Base-by-base conservation (phyloP, 345 rosid genomes). In the Hevea brasiliensis region DNA sequence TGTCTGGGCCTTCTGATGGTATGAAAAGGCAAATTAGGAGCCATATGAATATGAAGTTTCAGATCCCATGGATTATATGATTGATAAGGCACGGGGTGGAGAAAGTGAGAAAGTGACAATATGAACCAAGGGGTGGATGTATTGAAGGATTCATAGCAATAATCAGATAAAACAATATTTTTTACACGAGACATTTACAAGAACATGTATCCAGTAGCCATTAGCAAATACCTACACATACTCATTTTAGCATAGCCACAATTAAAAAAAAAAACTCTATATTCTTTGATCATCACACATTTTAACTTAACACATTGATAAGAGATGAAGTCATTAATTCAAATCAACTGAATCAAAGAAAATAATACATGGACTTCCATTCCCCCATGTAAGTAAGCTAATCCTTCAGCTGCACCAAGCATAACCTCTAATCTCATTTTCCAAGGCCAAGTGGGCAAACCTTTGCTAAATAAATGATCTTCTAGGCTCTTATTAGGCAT, bases 401-500 rank as follows among this genome's bases (percentile, higher is more conserved):
- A 70, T 26, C 98, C 99, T 76, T 86, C 85, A 27, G 98, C 99
- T 10, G 93, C 98, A 72, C 93, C 97, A 41, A 88, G 93, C 78
- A 95, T 87, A 70, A 95, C 87, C 80, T 95, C 86, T 51, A 95
- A 83, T 77, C 98, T 87, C 75, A 68, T 84, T 72, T 73, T 84
- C 99, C 99, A 95, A 35, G 94, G 86, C 70, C 91, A 57, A 15
- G 81, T 37, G 12, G 82, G 69, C 50, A 66, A 44, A 51, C 64
- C 59, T 65, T 65, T 76, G 44, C 45, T 83, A 69, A 95, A 95
- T 63, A 95, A 96, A 82, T 87, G 96, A 41, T 89, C 87, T 50
- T 95, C 99, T 66, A 95, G 82, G 87, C 97, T 92, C 73, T 76
- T 80, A 77, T 95, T 91, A 6, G 94, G 76, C 98, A 95, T 89